Evolutionary conservation across 176 grass and related monocot species (phyloP).

Genomic region (Oropetium thomaeum): DNA sequence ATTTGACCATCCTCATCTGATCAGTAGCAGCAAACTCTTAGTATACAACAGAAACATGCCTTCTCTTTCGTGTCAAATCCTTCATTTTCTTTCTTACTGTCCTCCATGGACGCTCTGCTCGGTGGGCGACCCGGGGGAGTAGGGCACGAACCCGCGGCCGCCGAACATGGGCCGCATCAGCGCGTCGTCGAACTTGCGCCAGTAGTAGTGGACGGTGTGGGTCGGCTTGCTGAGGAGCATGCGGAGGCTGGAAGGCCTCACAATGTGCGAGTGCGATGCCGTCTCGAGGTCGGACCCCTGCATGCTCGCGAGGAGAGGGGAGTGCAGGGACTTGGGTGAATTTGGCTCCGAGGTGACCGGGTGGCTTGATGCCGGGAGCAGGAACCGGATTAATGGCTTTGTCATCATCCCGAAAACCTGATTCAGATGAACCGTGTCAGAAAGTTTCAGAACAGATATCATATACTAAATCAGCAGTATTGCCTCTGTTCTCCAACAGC

Average conservation of each 20-base stretch:
- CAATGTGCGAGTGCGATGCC: slow-evolving; percentile 26
- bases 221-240: slow-evolving; percentile 86
- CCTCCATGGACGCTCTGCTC: slow-evolving; percentile 55
- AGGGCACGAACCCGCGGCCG: slow-evolving; percentile 80
- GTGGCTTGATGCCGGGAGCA: slow-evolving; percentile 44
- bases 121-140: slow-evolving; percentile 67
- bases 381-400: slow-evolving; percentile 72
- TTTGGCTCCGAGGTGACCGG: slow-evolving; percentile 53
- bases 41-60: not conserved
- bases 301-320: slow-evolving; percentile 54
- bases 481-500: not conserved
- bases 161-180: slow-evolving; percentile 95
- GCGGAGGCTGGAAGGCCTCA: slow-evolving; percentile 73
- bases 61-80: not conserved
- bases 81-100: not conserved
- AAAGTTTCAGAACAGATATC: slow-evolving; percentile 10
- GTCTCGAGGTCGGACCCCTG: slow-evolving; percentile 57
- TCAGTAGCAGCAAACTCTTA: slow-evolving; percentile 4
- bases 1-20: slow-evolving; percentile 11
- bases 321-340: slow-evolving; percentile 60
- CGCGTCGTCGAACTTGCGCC: slow-evolving; percentile 95
- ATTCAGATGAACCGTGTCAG: not conserved
- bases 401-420: slow-evolving; percentile 97
- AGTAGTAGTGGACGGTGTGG: slow-evolving; percentile 90
- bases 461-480: not conserved